Percentiles rank a stretch among this genome's conserved stretches.
phyloP scores from a whole-genome alignment of 2,329 filamentous ascomycete species.

The Bipolaris gigantea region DNA sequence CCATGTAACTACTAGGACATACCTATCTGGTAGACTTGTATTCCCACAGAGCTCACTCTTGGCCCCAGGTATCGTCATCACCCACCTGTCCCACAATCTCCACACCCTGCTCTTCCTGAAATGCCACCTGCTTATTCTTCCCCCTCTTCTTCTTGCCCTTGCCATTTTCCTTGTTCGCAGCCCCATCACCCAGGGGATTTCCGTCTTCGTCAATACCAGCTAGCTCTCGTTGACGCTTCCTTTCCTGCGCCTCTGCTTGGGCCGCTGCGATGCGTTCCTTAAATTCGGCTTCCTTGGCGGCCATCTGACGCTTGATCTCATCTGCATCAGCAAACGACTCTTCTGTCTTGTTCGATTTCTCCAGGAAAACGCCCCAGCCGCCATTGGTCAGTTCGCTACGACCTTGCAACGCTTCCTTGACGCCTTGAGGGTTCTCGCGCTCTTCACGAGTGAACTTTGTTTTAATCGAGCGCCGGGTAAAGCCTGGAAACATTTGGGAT shows the following conservation, averaged over 20 bases:
- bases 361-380: slow-evolving; percentile 47
- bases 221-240: slow-evolving; percentile 39
- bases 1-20: not conserved
- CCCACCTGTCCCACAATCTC: slow-evolving; percentile 35
- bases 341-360: slow-evolving; percentile 35
- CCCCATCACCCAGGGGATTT: slow-evolving; percentile 18
- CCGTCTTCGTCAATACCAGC: slow-evolving; percentile 30
- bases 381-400: slow-evolving; percentile 38
- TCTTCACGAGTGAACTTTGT: slow-evolving; percentile 83
- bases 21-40: not conserved
- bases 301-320: slow-evolving; percentile 38
- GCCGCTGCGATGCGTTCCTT: slow-evolving; percentile 43
- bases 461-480: slow-evolving; percentile 74
- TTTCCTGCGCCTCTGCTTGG: slow-evolving; percentile 38
- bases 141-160: slow-evolving; percentile 38
- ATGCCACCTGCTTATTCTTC: slow-evolving; percentile 32
- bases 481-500: slow-evolving; percentile 71
- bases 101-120: slow-evolving; percentile 34
- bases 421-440: slow-evolving; percentile 62
- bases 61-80: slow-evolving; percentile 34
- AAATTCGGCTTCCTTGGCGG: slow-evolving; percentile 30
- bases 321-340: slow-evolving; percentile 44
- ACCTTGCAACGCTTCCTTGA: slow-evolving; percentile 64
- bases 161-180: slow-evolving; percentile 25
- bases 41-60: slow-evolving; percentile 4